Conservation (phyloP, 2,329 filamentous ascomycete species). For the Cladosporium sp. region DNA sequence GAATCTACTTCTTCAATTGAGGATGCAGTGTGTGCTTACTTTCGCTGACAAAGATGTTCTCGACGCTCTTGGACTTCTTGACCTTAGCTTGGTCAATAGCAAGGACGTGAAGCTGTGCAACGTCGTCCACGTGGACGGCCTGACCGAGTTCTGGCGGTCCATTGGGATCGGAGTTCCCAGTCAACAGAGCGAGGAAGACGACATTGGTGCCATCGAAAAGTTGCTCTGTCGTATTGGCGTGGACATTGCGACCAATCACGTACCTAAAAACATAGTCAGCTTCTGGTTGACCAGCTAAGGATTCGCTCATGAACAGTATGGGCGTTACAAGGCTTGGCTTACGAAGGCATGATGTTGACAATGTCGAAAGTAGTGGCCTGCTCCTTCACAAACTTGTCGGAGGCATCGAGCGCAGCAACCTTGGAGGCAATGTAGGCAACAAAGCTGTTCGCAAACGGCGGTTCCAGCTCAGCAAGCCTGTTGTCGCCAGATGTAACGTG, state of each 20-base stretch:
- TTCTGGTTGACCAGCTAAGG: no score
- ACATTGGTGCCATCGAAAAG: constrained; percentile 18
- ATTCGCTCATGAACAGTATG: no score
- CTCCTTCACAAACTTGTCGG: constrained; percentile 16
- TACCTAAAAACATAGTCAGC: background rate
- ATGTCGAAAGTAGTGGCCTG: constrained; percentile 20
- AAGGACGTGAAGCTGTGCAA: constrained; percentile 27
- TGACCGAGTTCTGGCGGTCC: constrained; percentile 14
- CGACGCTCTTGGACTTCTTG: background rate
- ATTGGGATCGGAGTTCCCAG: constrained; percentile 13
- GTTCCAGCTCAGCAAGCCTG: background rate
- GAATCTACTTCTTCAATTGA: background rate
- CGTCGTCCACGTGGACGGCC: constrained; percentile 24
- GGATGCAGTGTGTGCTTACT: background rate
- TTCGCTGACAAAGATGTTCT: constrained; percentile 5
- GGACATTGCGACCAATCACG: constrained; percentile 23
- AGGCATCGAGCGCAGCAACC: constrained; percentile 15
- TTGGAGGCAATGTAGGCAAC: constrained; percentile 19
- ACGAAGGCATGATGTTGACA: constrained; percentile 20
- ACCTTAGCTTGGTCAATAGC: constrained; percentile 16
- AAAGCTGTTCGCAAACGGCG: background rate
- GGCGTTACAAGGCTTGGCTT: background rate
- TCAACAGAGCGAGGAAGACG: constrained; percentile 13
- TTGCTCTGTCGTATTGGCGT: constrained; percentile 17
- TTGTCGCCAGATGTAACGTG: background rate